Conservation (phyloP, 116 monocot species). For the Iris pallida region DNA sequence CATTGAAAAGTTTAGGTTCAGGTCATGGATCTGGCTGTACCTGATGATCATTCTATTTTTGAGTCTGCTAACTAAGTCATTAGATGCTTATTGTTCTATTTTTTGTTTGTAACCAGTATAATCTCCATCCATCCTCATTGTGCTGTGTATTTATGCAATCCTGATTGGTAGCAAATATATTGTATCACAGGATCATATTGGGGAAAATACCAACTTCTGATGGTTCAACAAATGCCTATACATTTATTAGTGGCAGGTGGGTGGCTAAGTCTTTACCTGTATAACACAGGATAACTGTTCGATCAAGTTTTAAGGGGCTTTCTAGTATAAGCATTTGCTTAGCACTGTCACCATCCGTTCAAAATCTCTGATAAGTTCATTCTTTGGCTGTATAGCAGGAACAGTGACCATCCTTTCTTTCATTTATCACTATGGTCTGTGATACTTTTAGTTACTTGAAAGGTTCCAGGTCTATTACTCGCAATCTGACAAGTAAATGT, state of each 20-base stretch:
- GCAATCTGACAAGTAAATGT: neutral
- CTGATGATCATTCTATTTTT: neutral
- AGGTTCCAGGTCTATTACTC: neutral
- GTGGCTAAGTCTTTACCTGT: slow-evolving; percentile 43
- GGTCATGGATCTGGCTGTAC: slow-evolving; percentile 7
- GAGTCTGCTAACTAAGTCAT: neutral
- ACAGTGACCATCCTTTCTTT: neutral
- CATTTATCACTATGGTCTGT: neutral
- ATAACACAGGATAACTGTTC: slow-evolving; percentile 19
- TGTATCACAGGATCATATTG: slow-evolving; percentile 89
- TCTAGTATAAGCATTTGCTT: slow-evolving; percentile 6
- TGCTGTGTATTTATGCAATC: slow-evolving; percentile 22
- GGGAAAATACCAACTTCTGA: slow-evolving; percentile 88
- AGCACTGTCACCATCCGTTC: neutral
- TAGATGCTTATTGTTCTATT: neutral
- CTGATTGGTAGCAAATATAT: slow-evolving; percentile 61
- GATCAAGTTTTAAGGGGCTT: slow-evolving; percentile 7
- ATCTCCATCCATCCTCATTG: slow-evolving; percentile 21
- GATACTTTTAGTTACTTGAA: neutral
- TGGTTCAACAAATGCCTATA: slow-evolving; percentile 86
- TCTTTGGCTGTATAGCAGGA: slow-evolving; percentile 1
- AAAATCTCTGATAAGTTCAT: slow-evolving; percentile 1
- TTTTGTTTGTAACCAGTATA: slow-evolving; percentile 1
- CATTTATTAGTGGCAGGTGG: slow-evolving; percentile 86
- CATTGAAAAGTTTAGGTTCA: neutral